phyloP scores from a whole-genome alignment of 371 early-diverging fungal genomes.

The Mortierella sp. region DNA sequence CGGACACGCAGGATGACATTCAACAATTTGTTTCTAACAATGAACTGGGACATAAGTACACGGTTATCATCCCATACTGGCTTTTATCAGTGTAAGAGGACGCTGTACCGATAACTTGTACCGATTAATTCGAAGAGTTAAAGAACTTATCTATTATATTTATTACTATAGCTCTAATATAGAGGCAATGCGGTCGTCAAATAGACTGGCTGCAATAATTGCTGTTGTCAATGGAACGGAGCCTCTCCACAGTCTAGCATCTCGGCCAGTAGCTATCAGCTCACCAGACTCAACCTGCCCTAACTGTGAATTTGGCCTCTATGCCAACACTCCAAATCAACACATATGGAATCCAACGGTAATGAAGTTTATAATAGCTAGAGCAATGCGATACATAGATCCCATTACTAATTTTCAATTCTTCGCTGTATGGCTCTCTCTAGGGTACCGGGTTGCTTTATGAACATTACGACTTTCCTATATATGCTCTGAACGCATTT shows the following conservation, averaged over 20 bases:
- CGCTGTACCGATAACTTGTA: background rate
- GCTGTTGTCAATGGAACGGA: conserved; percentile 60
- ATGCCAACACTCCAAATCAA: conserved; percentile 63
- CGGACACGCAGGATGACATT: conserved; percentile 65
- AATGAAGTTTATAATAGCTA: background rate
- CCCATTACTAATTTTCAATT: background rate
- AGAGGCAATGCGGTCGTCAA: conserved; percentile 52
- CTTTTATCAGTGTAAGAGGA: conserved; percentile 67
- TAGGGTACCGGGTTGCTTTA: conserved; percentile 73
- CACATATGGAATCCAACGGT: conserved; percentile 81
- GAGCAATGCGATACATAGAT: background rate
- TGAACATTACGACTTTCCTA: conserved; percentile 71
- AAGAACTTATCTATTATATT: background rate
- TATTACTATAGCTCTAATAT: conserved; percentile 18
- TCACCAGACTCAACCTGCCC: conserved; percentile 80
- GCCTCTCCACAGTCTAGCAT: conserved; percentile 17
- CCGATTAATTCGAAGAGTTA: background rate
- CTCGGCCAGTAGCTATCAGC: conserved; percentile 33
- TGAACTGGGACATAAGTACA: conserved; percentile 60
- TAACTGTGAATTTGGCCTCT: conserved; percentile 79
- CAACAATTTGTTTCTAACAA: conserved; percentile 57
- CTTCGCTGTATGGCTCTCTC: background rate
- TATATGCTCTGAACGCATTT: conserved; percentile 71
- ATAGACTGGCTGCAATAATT: conserved; percentile 63
- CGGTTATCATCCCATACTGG: conserved; percentile 72